Evolutionary conservation across 2,329 filamentous ascomycete species (phyloP), one percentile per base, ranked within the genome.

Genomic region (Diaporthe sp.): DNA sequence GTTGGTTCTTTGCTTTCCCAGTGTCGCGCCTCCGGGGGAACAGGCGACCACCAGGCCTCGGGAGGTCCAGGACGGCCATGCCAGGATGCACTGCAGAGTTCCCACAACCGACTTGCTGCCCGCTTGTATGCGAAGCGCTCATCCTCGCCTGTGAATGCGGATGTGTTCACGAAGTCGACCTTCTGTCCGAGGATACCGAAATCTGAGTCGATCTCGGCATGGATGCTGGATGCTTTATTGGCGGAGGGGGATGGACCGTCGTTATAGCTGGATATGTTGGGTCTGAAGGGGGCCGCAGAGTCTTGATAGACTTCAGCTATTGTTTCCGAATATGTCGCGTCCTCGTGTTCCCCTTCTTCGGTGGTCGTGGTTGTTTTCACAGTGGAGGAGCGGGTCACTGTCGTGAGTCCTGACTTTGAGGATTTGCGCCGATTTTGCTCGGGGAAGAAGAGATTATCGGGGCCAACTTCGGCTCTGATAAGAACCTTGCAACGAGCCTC

Each of bases 61-160:
- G 74, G 74, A 12, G 75, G 60, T 5, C 88, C 89, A 5, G 84
- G 85, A 61, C 93, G 84, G 3, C 87, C 87, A 85, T 95, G 94
- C 94, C 94, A 96, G 76, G 89, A 86, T 50, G 86, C 87, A 25
- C 93, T 91, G 82, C 94, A 96, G 81, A 97, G 91, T 83, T 97
- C 94, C 94, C 94, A 97, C 4, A 97, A 84, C n/a, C 94, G 86
- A 77, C 92, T 94, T 57, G 91, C 87, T 2, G 94, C 94, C 33
- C 94, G 88, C 82, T 94, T 94, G 78, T 95, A 96, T 0, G 94
- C 94, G 81, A 97, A 97, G 17, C 91, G 87, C 82, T 96, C 94
- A 81, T 96, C 94, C 81, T 96, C 93, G 17, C 94, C 94, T 0
- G 93, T 96, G 79, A 96, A 93, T 0, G 89, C 91, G 15, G 75